These are phyloP conservation scores for Drosera capensis DNA, from an alignment of 148 eudicot species.

Conservation along the genomic window DNA sequence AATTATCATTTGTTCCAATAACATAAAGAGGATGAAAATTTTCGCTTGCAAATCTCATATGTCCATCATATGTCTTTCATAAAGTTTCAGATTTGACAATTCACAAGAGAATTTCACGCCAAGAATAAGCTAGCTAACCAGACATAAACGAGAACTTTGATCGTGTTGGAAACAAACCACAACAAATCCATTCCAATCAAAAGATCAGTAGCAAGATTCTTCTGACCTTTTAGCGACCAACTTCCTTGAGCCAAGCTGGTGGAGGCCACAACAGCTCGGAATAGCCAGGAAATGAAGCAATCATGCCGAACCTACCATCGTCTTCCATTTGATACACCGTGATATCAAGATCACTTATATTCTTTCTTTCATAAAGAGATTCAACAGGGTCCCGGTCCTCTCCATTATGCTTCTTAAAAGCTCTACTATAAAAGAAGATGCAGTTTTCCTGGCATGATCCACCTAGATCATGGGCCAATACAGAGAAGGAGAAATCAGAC, in stretches of 20 bases:
- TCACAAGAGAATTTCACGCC: too few species aligned
- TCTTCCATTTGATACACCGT: background rate
- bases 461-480: background rate
- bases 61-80: too few species aligned
- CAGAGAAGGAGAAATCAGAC: background rate
- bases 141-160: too few species aligned
- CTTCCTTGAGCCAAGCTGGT: conserved; percentile 3
- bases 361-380: background rate
- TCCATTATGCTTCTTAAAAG: background rate
- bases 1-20: too few species aligned
- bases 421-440: background rate
- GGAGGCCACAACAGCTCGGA: conserved; percentile 4
- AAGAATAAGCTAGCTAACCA: too few species aligned
- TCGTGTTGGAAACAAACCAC: too few species aligned
- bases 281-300: background rate
- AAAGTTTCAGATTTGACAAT: too few species aligned
- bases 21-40: too few species aligned
- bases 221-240: too few species aligned
- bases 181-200: too few species aligned
- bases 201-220: too few species aligned
- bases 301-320: background rate
- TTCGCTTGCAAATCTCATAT: too few species aligned
- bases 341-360: background rate
- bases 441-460: background rate
- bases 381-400: background rate